Conservation (phyloP, 2,329 filamentous ascomycete species). For the Trichoderma citrinoviride region DNA sequence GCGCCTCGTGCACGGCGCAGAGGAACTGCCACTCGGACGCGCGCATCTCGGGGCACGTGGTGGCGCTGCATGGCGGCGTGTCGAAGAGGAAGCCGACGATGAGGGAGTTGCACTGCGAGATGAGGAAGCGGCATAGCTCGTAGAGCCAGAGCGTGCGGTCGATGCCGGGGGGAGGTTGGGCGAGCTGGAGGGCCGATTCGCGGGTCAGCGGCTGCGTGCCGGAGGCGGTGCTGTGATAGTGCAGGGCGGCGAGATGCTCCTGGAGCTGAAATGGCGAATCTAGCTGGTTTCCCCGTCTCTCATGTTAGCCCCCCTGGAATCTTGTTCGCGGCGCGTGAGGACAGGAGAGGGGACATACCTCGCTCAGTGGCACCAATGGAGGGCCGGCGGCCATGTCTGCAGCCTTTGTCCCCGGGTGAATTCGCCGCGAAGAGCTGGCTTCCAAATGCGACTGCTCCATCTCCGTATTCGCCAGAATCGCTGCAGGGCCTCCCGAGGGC, state of each 20-base stretch:
- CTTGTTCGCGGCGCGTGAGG: background rate
- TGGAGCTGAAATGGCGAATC: conserved; percentile 97
- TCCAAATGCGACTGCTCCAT: conserved; percentile 65
- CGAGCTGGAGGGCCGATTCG: conserved; percentile 70
- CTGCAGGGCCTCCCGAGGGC: conserved; percentile 57
- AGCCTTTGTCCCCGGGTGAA: conserved; percentile 89
- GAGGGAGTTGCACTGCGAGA: conserved; percentile 88
- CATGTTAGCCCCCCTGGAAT: background rate
- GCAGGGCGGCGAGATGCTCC: conserved; percentile 91
- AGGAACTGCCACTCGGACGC: conserved; percentile 99
- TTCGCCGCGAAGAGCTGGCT: conserved; percentile 74
- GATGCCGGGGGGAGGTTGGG: conserved; percentile 75
- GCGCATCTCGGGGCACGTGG: conserved; percentile 96
- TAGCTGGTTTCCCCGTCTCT: conserved; percentile 57
- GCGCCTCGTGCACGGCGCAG: conserved; percentile 94
- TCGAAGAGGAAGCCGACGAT: conserved; percentile 93
- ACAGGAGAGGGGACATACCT: conserved; percentile 53
- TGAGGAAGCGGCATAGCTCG: conserved; percentile 94
- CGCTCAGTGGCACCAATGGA: conserved; percentile 77
- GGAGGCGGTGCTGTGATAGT: conserved; percentile 72
- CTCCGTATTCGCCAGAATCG: conserved; percentile 57
- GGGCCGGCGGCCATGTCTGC: conserved; percentile 90
- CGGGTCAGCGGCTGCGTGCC: conserved; percentile 71
- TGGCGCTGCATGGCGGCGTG: conserved; percentile 79
- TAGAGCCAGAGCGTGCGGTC: conserved; percentile 94